Base-by-base conservation (phyloP, 352 stramenopile genomes). In the Globisporangium perplexum region DNA sequence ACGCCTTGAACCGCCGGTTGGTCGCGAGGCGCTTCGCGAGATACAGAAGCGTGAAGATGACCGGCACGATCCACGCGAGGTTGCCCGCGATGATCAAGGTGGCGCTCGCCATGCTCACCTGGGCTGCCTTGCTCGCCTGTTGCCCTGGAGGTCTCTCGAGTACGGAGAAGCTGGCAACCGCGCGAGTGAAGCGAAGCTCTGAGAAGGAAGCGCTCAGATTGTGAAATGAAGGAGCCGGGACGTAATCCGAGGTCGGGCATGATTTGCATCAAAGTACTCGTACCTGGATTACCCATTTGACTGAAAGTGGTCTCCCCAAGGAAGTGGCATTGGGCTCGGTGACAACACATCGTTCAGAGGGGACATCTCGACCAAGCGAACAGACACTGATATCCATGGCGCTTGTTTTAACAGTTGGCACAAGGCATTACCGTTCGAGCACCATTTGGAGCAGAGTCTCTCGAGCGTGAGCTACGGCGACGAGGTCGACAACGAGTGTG, bases 11-110 rank as follows among this genome's bases (percentile, higher is more conserved):
- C 22, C 50, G 56, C 12, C 33, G 49, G 23, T 57, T 62, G 7
- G 48, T 49, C 10, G 47, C 54, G 18, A 60, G 56, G 17, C 41
- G 41, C 56, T 52, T 58, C 22, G 41, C 47, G 31, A 57, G 30
- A 7, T 52, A 58, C 24, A 62, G 26, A 38, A 62, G 48, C 7
- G 58, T 20, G 44, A 51, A 10, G 6, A 58, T 22, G n/a, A 51
- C n/a, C 26, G 44, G 42, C 33, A 58, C 33, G 30, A 28, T 50
- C 44, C 52, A 51, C 30, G 52, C 44, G 15, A 58, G 44, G 42
- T 43, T 58, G 41, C 44, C 52, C 17, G 30, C 41, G 52, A 58
- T 18, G 26, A 43, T 38, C 33, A 38, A 4, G 33, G 33, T 38
- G 10, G 33, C 1, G 14, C 33, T 38, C 10, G 33, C 33, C 33